Conservation (phyloP, 345 rosid genomes). For the Laguncularia racemosa region DNA sequence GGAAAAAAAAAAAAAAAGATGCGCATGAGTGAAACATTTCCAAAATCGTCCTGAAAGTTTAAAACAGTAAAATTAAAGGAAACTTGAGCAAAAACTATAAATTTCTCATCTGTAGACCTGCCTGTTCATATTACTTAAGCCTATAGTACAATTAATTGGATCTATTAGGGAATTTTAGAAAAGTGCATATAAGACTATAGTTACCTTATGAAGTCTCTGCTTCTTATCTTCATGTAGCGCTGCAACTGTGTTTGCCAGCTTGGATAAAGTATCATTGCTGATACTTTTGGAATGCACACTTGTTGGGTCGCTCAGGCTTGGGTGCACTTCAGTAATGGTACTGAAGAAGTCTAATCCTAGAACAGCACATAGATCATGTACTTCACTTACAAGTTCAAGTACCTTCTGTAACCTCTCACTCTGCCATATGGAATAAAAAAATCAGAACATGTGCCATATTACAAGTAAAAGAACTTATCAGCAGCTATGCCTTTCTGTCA, state of each 20-base stretch:
- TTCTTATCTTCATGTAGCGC: slow-evolving; percentile 74
- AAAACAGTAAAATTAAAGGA: no score
- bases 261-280: slow-evolving; percentile 78
- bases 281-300: slow-evolving; percentile 76
- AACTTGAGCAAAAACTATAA: no score
- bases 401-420: slow-evolving; percentile 86
- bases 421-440: slow-evolving; percentile 23
- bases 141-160: no score
- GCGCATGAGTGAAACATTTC: no score
- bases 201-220: slow-evolving; percentile 81
- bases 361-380: slow-evolving; percentile 87
- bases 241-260: slow-evolving; percentile 71
- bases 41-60: no score
- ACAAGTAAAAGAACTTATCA: not conserved
- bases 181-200: not conserved
- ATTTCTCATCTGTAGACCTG: no score
- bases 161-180: no score
- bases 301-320: slow-evolving; percentile 75
- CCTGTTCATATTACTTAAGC: no score
- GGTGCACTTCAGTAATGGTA: slow-evolving; percentile 83
- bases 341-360: slow-evolving; percentile 86
- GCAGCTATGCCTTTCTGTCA: not conserved
- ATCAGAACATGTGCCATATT: not conserved
- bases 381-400: slow-evolving; percentile 78
- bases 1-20: no score